Evolutionary conservation across 768 basidiomycete genomes (phyloP).

Genomic region (Cyclocybe cylindracea): DNA sequence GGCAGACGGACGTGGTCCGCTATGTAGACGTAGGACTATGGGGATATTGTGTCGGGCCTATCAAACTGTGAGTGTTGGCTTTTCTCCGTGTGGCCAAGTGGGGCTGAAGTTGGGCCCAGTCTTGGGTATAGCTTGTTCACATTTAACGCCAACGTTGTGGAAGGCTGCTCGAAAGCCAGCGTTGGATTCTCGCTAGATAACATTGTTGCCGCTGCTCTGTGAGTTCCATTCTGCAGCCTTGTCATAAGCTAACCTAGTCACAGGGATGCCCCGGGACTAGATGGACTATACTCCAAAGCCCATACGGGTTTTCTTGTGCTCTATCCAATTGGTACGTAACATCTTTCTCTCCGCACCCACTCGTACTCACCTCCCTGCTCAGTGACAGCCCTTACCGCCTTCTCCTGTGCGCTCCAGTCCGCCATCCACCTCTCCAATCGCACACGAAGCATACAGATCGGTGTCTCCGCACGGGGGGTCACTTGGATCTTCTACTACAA

Average conservation of each 20-base stretch:
- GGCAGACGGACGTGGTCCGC: slow-evolving; percentile 4
- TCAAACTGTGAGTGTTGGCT: slow-evolving; percentile 7
- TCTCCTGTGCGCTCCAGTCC: slow-evolving; percentile 6
- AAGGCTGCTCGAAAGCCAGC: slow-evolving; percentile 14
- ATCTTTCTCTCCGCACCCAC: no score
- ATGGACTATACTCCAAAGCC: slow-evolving; percentile 2
- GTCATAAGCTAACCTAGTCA: slow-evolving; percentile 1
- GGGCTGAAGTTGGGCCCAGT: no score
- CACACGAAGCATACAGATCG: slow-evolving; percentile 6
- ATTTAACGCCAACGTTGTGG: slow-evolving; percentile 8
- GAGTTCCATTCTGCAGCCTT: neutral
- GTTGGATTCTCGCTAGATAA: slow-evolving; percentile 16
- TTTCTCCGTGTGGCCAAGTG: neutral
- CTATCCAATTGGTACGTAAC: slow-evolving; percentile 15
- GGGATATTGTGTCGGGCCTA: slow-evolving; percentile 18
- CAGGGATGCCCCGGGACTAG: neutral
- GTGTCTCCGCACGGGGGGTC: neutral
- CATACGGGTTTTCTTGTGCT: slow-evolving; percentile 14
- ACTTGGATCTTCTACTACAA: slow-evolving; percentile 6
- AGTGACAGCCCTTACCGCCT: slow-evolving; percentile 7
- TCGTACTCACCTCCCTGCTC: neutral
- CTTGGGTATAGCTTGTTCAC: neutral
- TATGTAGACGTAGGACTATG: slow-evolving; percentile 20
- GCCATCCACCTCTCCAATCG: slow-evolving; percentile 3
- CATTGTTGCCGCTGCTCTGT: slow-evolving; percentile 14